A percentile compares a stretch with the other conserved stretches of the same genome.
Conservation (phyloP, 2,329 filamentous ascomycete genomes). For the Neofusicoccum laricinum region DNA sequence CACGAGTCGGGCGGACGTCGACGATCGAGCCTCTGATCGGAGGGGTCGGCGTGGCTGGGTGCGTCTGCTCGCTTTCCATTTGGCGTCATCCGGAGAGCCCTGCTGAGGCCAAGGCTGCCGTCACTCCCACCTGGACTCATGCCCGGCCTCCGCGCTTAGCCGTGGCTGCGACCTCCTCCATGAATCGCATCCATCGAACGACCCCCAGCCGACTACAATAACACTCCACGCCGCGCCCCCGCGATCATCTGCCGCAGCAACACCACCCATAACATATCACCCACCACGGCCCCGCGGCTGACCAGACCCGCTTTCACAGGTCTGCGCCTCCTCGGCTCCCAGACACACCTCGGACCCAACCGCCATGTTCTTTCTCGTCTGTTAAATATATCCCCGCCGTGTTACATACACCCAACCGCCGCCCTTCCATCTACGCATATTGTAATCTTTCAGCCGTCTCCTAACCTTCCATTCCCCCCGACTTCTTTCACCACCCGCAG, state of each 20-base stretch:
- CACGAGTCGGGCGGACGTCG: not conserved
- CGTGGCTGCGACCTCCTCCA: conserved; percentile 9
- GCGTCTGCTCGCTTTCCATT: conserved; percentile 7
- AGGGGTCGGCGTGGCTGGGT: conserved; percentile 8
- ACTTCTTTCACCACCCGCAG: not conserved
- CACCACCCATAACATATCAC: conserved; percentile 1
- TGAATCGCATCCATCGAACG: conserved; percentile 11
- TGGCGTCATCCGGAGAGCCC: conserved; percentile 6
- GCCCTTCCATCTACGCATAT: not conserved
- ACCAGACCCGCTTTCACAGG: not conserved
- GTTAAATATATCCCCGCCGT: conserved; percentile 12
- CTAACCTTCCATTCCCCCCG: not conserved
- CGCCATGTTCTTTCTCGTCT: not conserved
- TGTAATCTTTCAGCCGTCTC: not conserved
- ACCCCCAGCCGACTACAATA: conserved; percentile 14
- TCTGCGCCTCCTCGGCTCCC: not conserved
- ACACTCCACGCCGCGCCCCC: conserved; percentile 8
- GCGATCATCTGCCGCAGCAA: conserved; percentile 13
- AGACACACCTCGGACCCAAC: not conserved
- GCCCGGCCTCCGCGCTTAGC: conserved; percentile 5
- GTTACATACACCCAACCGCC: not conserved
- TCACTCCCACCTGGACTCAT: not conserved
- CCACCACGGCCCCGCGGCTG: not conserved
- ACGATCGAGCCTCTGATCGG: conserved; percentile 14
- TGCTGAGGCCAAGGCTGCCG: not conserved